Evolutionary conservation across 2,329 filamentous ascomycete genomes (phyloP).

Genomic region (Calycina marina): DNA sequence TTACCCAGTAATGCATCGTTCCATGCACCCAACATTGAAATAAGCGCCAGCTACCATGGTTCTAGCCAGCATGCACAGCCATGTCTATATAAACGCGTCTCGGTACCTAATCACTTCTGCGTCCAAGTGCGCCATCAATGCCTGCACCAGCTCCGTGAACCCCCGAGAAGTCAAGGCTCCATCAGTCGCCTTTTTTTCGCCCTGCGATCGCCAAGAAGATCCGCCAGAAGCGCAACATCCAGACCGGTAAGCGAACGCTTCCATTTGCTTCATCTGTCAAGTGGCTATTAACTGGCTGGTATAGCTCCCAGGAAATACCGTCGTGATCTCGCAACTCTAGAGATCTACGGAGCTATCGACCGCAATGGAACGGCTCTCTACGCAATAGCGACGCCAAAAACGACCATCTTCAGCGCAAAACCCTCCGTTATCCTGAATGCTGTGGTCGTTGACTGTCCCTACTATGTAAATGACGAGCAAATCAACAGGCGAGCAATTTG

Average conservation of each 20-base stretch:
- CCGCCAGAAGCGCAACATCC: neutral
- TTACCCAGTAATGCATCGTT: too few relatives aligned
- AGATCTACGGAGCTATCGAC: slow-evolving; percentile 11
- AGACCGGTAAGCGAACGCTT: slow-evolving; percentile 6
- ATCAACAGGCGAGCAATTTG: slow-evolving; percentile 26
- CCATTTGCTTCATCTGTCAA: neutral
- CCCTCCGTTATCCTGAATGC: slow-evolving; percentile 33
- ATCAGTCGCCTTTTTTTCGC: too few relatives aligned
- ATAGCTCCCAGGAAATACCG: slow-evolving; percentile 13
- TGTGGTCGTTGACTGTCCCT: slow-evolving; percentile 39
- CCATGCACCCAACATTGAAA: too few relatives aligned
- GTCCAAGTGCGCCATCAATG: too few relatives aligned
- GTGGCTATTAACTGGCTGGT: neutral
- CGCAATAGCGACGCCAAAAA: slow-evolving; percentile 22
- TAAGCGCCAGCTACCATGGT: too few relatives aligned
- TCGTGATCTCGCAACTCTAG: slow-evolving; percentile 13
- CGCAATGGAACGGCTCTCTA: slow-evolving; percentile 16
- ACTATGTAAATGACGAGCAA: slow-evolving; percentile 29
- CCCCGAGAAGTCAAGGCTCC: too few relatives aligned
- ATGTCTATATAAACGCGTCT: too few relatives aligned
- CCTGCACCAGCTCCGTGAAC: too few relatives aligned
- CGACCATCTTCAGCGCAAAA: slow-evolving; percentile 28
- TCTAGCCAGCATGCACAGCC: too few relatives aligned
- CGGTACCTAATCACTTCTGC: too few relatives aligned
- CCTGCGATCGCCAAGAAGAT: too few relatives aligned